Conservation (phyloP, 2,329 filamentous ascomycete species). For the Volutella citrinella region DNA sequence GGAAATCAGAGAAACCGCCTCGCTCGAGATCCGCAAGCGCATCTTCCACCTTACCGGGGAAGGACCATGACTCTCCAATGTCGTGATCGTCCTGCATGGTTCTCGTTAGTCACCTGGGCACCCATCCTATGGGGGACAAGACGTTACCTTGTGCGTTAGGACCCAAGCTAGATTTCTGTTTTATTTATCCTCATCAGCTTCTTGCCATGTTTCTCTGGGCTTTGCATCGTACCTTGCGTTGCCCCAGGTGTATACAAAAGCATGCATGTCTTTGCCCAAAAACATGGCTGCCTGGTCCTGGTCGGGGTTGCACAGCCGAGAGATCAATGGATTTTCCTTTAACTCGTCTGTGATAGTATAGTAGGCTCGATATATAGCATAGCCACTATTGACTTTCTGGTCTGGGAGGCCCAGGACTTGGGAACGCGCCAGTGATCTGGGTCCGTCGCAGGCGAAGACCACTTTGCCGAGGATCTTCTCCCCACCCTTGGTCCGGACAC, state of each 20-base stretch:
- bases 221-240: too few relatives aligned
- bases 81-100: slow-evolving; percentile 38
- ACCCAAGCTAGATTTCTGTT: slow-evolving; percentile 2
- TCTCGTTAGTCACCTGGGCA: too few relatives aligned
- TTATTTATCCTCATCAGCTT: too few relatives aligned
- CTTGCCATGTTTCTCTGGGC: too few relatives aligned
- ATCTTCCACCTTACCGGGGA: slow-evolving; percentile 35
- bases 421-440: not conserved
- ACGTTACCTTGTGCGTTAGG: slow-evolving; percentile 3
- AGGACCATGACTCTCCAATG: slow-evolving; percentile 39
- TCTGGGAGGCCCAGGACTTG: slow-evolving; percentile 2
- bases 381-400: slow-evolving; percentile 2
- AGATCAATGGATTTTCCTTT: not conserved
- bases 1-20: slow-evolving; percentile 38
- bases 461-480: not conserved
- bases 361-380: slow-evolving; percentile 1
- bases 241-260: slow-evolving; percentile 1
- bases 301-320: not conserved
- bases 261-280: not conserved
- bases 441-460: slow-evolving; percentile 1
- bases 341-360: slow-evolving; percentile 1
- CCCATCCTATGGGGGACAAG: too few relatives aligned
- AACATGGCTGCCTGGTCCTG: not conserved
- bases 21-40: slow-evolving; percentile 31
- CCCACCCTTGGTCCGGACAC: not conserved